phyloP scores from a whole-genome alignment of 2,329 filamentous ascomycete genomes.

The Xylaria multiplex region DNA sequence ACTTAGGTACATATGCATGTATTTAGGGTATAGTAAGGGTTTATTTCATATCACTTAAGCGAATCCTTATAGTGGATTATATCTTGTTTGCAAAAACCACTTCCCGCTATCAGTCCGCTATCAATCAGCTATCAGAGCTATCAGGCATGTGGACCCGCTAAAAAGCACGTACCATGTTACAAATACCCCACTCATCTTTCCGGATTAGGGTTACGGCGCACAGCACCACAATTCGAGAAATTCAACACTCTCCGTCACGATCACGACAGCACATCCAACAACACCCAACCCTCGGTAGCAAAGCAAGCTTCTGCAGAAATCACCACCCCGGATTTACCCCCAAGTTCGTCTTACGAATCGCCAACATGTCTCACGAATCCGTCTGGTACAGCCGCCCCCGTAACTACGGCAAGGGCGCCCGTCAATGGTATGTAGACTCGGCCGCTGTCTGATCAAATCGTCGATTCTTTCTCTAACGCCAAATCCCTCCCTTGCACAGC shows the following conservation, averaged over 20 bases:
- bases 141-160: too few species aligned
- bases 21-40: too few species aligned
- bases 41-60: too few species aligned
- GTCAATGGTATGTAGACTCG: slow-evolving; percentile 78
- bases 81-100: too few species aligned
- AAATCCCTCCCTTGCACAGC: slow-evolving; percentile 52
- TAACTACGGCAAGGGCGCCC: slow-evolving; percentile 95
- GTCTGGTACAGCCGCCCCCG: slow-evolving; percentile 99
- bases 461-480: too few species aligned
- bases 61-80: too few species aligned
- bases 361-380: slow-evolving; percentile 78
- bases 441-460: neutral
- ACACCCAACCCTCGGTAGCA: slow-evolving; percentile 11
- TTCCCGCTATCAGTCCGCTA: too few species aligned
- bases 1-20: too few species aligned
- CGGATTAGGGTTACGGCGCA: slow-evolving; percentile 30
- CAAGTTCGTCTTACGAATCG: slow-evolving; percentile 22
- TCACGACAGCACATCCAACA: slow-evolving; percentile 15
- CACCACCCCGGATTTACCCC: slow-evolving; percentile 20
- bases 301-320: slow-evolving; percentile 20
- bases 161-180: neutral
- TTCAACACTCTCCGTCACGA: slow-evolving; percentile 1
- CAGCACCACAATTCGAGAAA: slow-evolving; percentile 26
- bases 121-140: too few species aligned
- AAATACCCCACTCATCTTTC: neutral